These are phyloP conservation scores for Ogataea corticis DNA, from an alignment of 805 yeast species.

Conservation along the genomic window DNA sequence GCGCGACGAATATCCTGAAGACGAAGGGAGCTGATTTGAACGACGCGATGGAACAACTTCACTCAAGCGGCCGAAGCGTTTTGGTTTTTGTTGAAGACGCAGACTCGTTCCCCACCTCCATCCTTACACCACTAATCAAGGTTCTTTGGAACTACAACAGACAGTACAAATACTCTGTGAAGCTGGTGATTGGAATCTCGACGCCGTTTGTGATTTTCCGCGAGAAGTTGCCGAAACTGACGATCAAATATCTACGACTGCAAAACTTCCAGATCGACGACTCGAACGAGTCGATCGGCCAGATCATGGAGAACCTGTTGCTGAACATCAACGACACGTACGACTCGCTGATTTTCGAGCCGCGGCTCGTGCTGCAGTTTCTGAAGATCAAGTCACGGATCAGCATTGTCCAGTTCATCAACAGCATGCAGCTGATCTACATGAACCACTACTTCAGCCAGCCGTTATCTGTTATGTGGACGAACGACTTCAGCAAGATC, in stretches of 20 bases:
- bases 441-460: conserved; percentile 37
- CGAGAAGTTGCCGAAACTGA: conserved; percentile 33
- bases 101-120: conserved; percentile 33
- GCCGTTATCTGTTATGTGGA: conserved; percentile 36
- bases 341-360: conserved; percentile 36
- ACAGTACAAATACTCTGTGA: conserved; percentile 15
- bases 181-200: conserved; percentile 34
- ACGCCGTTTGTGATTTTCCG: conserved; percentile 37
- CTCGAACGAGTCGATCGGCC: conserved; percentile 32
- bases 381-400: conserved; percentile 26
- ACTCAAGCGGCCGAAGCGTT: conserved; percentile 15
- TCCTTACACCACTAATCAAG: conserved; percentile 27
- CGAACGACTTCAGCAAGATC: conserved; percentile 28
- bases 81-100: conserved; percentile 37
- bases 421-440: conserved; percentile 33
- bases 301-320: conserved; percentile 34
- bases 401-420: conserved; percentile 32
- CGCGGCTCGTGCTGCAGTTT: conserved; percentile 29
- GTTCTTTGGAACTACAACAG: conserved; percentile 26
- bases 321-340: conserved; percentile 34
- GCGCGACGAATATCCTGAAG: background rate
- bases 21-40: conserved; percentile 27
- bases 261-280: conserved; percentile 32
- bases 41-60: conserved; percentile 22
- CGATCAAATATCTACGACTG: conserved; percentile 26